Base-by-base conservation (phyloP, 2,329 filamentous ascomycete species). In the Fusarium ambrosium region DNA sequence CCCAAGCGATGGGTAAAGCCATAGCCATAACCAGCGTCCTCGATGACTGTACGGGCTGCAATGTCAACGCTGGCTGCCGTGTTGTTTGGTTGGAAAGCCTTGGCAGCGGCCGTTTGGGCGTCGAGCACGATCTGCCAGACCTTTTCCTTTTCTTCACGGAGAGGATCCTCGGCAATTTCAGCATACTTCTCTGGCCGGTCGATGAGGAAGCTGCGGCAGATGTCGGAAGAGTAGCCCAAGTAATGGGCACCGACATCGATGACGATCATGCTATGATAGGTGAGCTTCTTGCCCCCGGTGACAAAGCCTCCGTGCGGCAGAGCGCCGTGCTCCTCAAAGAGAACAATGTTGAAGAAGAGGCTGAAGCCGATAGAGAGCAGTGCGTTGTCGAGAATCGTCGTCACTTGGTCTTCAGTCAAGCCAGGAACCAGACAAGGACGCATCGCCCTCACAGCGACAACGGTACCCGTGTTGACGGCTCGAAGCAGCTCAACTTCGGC, bases 171-270 rank as follows among this genome's bases (percentile, higher is more conserved):
- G 18, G 24, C 20, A n/a, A 37, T 27, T 10, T 34, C 8, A 10
- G 24, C 48, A 11, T 72, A 68, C 6, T 69, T 9, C 3, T 78
- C 37, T 3, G 81, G 81, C 1, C 79, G 74, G 63, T 85, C 84
- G 22, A 86, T 86, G 53, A 91, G 90, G 81, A 92, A 92, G 53
- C 89, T 91, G 18, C 91, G 87, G 75, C 88, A 91, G 9, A 92
- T 90, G 72, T 92, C 90, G 3, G 89, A 92, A 5, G 88, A 90
- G 79, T 92, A 92, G 5, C 91, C 90, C 53, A 89, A 84, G 36
- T 91, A 86, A 78, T 92, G 90, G 1, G 89, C 87, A 2, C 89
- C 90, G 13, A 92, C 89, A 68, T 92, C 90, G 51, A 92, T 92
- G 14, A 92, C 82, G 0, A 92, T 82, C 81, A 92, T 89, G 34